Evolutionary conservation across 306 rosid genomes (phyloP).

Genomic region (Prunus davidiana): DNA sequence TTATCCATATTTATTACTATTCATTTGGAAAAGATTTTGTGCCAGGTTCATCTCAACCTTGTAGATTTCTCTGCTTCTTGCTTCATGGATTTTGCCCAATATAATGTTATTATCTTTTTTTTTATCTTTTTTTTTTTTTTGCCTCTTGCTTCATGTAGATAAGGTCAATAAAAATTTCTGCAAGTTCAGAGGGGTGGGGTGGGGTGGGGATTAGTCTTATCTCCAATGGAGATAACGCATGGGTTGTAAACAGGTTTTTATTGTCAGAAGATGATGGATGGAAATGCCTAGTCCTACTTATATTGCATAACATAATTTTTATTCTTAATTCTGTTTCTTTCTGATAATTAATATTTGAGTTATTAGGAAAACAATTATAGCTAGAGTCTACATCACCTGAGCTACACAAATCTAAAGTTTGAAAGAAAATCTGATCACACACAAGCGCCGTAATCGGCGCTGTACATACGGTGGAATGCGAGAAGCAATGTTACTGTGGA

Average conservation of each 20-base stretch:
- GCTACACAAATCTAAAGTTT: neutral
- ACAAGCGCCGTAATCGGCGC: neutral
- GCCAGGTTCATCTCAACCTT: neutral
- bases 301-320: neutral
- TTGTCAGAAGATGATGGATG: neutral
- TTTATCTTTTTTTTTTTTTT: neutral
- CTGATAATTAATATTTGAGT: neutral
- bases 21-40: slow-evolving; percentile 4
- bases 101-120: too few species aligned
- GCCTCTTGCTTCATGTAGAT: neutral
- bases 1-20: neutral
- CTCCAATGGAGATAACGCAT: neutral
- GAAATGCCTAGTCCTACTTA: slow-evolving; percentile 1
- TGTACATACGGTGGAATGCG: neutral
- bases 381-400: neutral
- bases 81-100: neutral
- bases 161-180: neutral
- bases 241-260: neutral
- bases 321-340: neutral
- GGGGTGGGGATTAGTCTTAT: neutral
- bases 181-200: neutral
- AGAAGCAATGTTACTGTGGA: neutral
- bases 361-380: neutral
- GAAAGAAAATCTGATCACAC: neutral
- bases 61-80: neutral